A percentile compares a stretch with the other conserved stretches of the same genome.
Evolutionary conservation across 176 grass and related monocot species (phyloP).

Genomic region (Elaeis guineensis): DNA sequence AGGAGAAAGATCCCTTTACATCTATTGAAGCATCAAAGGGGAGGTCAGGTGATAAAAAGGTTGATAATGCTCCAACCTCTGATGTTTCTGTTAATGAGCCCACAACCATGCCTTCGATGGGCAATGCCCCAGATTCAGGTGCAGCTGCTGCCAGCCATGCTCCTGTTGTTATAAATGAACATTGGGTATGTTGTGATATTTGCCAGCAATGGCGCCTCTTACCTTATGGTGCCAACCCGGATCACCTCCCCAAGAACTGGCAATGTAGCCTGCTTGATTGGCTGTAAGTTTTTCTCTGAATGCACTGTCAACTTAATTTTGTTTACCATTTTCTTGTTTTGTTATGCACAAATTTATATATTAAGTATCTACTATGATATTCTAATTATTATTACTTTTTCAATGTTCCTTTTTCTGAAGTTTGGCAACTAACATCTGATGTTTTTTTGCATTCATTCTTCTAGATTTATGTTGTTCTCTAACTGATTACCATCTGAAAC

Average conservation of each 20-base stretch:
- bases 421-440: too few relatives aligned
- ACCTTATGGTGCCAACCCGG: conserved; percentile 52
- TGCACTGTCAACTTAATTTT: too few relatives aligned
- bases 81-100: conserved; percentile 20
- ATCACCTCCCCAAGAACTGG: conserved; percentile 52
- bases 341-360: too few relatives aligned
- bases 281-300: conserved; percentile 49
- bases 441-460: too few relatives aligned
- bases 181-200: conserved; percentile 65
- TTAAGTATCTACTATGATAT: too few relatives aligned
- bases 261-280: conserved; percentile 51
- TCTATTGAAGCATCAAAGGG: conserved; percentile 27
- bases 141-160: conserved; percentile 11
- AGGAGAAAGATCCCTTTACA: conserved; percentile 20
- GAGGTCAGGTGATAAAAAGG: conserved; percentile 25
- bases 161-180: conserved; percentile 49
- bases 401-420: too few relatives aligned
- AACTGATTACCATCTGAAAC: neutral
- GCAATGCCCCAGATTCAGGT: conserved; percentile 6
- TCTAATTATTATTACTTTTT: too few relatives aligned
- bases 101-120: conserved; percentile 24
- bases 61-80: conserved; percentile 11
- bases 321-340: too few relatives aligned
- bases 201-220: conserved; percentile 78
- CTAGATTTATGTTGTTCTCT: too few relatives aligned